These are phyloP conservation scores for Daldinia concentrica DNA, from an alignment of 495 filamentous ascomycete species.

Conservation along the genomic window DNA sequence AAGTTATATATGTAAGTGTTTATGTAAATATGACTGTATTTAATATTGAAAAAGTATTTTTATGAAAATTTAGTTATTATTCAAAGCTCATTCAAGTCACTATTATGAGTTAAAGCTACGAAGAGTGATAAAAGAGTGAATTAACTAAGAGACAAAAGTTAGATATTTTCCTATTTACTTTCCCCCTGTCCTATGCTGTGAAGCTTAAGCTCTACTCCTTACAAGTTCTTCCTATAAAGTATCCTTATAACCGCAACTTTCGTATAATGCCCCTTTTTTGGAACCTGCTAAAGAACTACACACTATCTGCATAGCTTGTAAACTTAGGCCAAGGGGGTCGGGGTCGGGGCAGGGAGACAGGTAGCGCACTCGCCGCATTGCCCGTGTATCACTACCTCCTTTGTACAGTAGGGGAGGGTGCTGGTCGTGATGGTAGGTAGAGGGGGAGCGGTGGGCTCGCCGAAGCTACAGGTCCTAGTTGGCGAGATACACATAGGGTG, in stretches of 20 bases:
- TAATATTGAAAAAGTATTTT: too few relatives aligned
- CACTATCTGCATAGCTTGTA: not conserved
- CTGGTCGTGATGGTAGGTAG: conserved; percentile 22
- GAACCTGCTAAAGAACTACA: not conserved
- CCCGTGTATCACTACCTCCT: not conserved
- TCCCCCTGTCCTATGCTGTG: not conserved
- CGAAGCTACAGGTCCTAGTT: conserved; percentile 13
- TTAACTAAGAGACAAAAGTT: not conserved
- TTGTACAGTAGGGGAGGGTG: conserved; percentile 17
- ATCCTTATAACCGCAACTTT: not conserved
- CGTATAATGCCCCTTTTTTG: not conserved
- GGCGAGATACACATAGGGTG: conserved; percentile 5
- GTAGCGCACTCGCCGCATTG: conserved; percentile 15
- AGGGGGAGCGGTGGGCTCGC: conserved; percentile 18
- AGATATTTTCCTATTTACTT: not conserved
- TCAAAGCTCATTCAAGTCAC: not conserved
- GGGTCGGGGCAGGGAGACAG: not conserved
- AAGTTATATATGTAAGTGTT: too few relatives aligned
- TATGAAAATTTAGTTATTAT: not conserved
- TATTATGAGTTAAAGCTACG: not conserved
- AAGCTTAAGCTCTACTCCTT: not conserved
- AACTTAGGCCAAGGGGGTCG: not conserved
- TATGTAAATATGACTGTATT: too few relatives aligned
- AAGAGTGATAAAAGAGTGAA: not conserved
- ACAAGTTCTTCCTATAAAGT: not conserved